These are phyloP conservation scores for Mucor saturninus DNA, from an alignment of 371 early-diverging fungal genomes.

Conservation along the genomic window DNA sequence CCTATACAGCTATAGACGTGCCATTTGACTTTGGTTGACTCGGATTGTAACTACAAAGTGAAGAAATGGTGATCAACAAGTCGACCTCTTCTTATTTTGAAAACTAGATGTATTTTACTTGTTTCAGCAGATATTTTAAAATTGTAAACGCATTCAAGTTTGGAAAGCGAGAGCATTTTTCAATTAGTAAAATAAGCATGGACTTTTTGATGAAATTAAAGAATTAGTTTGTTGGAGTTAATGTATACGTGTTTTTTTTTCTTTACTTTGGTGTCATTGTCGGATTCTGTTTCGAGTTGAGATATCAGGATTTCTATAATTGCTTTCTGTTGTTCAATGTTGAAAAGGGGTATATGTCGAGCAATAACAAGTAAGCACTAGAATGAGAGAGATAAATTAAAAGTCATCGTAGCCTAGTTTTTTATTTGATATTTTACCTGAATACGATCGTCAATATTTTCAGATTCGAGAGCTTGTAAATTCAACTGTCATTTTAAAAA, in stretches of 20 bases:
- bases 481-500: constrained; percentile 3
- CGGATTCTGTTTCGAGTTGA: constrained; percentile 19
- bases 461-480: constrained; percentile 12
- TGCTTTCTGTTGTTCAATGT: constrained; percentile 23
- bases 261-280: constrained; percentile 31
- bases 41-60: constrained; percentile 37
- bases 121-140: constrained; percentile 16
- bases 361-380: constrained; percentile 28
- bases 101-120: too few relatives aligned
- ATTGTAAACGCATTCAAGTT: constrained; percentile 25
- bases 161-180: constrained; percentile 28
- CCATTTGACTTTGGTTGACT: constrained; percentile 54
- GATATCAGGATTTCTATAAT: constrained; percentile 15
- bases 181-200: constrained; percentile 32
- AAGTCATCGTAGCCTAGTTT: not conserved
- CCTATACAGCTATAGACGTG: constrained; percentile 51
- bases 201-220: constrained; percentile 10
- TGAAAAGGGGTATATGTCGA: constrained; percentile 17
- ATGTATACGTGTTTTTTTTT: not conserved
- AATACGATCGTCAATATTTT: constrained; percentile 20
- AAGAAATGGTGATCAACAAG: not conserved
- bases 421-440: constrained; percentile 5
- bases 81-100: constrained; percentile 12
- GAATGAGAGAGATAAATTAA: not conserved
- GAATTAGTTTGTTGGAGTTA: not conserved